Conservation (phyloP, 495 filamentous ascomycete genomes). For the Trichocladium uniseriatum region DNA sequence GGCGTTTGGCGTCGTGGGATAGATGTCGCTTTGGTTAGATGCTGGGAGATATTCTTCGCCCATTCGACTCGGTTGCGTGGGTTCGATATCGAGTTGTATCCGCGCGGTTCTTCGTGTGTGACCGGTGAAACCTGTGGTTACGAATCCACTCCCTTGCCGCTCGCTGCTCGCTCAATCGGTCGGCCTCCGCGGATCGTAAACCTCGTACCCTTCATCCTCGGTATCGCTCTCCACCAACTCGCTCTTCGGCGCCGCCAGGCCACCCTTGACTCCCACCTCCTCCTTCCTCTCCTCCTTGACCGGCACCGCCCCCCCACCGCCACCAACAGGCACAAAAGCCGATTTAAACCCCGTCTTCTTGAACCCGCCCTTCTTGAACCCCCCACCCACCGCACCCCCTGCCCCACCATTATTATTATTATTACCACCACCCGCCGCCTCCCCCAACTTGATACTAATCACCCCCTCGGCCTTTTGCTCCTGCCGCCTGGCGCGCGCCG, state of each 20-base stretch:
- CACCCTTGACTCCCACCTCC: slow-evolving; percentile 12
- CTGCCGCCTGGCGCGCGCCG: slow-evolving; percentile 54
- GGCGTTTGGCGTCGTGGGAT: neutral
- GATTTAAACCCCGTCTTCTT: slow-evolving; percentile 46
- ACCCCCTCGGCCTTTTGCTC: slow-evolving; percentile 61
- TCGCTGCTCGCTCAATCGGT: slow-evolving; percentile 35
- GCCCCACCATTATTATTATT: neutral
- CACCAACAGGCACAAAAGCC: slow-evolving; percentile 40
- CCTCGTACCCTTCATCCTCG: slow-evolving; percentile 49
- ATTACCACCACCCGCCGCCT: slow-evolving; percentile 14
- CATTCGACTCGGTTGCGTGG: no score
- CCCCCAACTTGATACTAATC: slow-evolving; percentile 48
- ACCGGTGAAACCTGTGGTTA: no score
- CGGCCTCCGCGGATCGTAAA: slow-evolving; percentile 45
- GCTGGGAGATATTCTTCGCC: no score
- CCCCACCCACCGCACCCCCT: slow-evolving; percentile 22
- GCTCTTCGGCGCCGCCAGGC: slow-evolving; percentile 11
- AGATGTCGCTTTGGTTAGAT: neutral
- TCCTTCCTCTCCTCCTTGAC: slow-evolving; percentile 13
- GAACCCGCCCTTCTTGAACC: slow-evolving; percentile 48
- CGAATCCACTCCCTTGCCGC: no score
- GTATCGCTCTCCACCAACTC: slow-evolving; percentile 45
- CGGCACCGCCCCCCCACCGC: neutral
- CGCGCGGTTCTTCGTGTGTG: no score
- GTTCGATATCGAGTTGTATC: no score